A percentile compares a stretch with the other conserved stretches of the same genome.
phyloP scores from a whole-genome alignment of 2,329 filamentous ascomycete genomes.

The Paecilomyces sp. region DNA sequence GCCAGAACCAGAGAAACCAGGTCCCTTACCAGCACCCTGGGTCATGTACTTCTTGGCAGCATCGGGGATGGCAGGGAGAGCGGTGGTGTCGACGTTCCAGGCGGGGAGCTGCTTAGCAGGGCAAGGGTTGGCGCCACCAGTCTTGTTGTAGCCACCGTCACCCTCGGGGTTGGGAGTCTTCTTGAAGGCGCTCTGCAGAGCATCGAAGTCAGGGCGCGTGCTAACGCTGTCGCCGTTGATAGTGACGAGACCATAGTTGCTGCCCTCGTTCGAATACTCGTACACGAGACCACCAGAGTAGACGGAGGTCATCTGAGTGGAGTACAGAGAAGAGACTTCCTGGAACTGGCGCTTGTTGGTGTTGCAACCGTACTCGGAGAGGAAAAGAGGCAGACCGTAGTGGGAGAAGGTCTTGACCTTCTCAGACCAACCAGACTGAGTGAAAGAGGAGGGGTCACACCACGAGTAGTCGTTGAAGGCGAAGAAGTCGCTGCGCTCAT shows the following conservation, averaged over 20 bases:
- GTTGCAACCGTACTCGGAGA: conserved; percentile 91
- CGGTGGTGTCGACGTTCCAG: conserved; percentile 50
- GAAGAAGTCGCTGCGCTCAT: conserved; percentile 79
- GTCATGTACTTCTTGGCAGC: conserved; percentile 51
- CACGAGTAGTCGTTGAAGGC: conserved; percentile 80
- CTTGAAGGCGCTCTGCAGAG: conserved; percentile 45
- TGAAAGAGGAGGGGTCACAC: conserved; percentile 73
- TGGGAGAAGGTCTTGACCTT: conserved; percentile 84
- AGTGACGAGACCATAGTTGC: conserved; percentile 72
- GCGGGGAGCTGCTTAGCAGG: conserved; percentile 44
- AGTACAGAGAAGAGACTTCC: conserved; percentile 75
- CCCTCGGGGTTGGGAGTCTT: conserved; percentile 46
- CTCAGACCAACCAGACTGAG: conserved; percentile 69
- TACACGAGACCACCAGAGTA: conserved; percentile 97
- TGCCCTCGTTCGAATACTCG: conserved; percentile 83
- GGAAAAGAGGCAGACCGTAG: conserved; percentile 85
- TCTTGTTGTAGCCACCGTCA: conserved; percentile 54
- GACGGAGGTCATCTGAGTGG: conserved; percentile 70
- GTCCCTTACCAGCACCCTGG: conserved; percentile 50
- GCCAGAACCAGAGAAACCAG: conserved; percentile 49
- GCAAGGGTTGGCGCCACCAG: conserved; percentile 47
- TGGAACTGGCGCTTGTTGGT: conserved; percentile 73
- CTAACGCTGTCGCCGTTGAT: conserved; percentile 50
- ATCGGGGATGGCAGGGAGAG: conserved; percentile 51
- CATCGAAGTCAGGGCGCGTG: conserved; percentile 57